phyloP scores from a whole-genome alignment of 1,139 yeast genomes.

The Meyerozyma sp. region DNA sequence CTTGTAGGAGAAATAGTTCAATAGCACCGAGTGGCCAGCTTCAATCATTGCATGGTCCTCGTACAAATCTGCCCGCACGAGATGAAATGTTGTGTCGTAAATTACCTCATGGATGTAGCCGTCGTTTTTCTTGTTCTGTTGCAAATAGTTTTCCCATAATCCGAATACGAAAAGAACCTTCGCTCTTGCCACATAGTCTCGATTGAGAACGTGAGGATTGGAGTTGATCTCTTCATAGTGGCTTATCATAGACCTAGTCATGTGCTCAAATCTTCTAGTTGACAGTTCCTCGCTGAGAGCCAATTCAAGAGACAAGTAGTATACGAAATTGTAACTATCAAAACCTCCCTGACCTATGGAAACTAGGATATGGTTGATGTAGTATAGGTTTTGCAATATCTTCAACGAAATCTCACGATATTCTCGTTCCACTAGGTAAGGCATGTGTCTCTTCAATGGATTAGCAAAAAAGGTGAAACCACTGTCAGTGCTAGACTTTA shows the following conservation, averaged over 20 bases:
- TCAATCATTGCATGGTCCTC: constrained; percentile 43
- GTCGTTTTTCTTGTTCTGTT: constrained; percentile 18
- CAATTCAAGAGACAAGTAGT: constrained; percentile 45
- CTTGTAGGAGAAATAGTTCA: constrained; percentile 36
- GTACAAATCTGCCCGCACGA: constrained; percentile 30
- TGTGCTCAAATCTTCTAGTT: constrained; percentile 26
- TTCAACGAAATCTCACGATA: constrained; percentile 29
- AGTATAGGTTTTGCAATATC: constrained; percentile 43
- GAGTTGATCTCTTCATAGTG: constrained; percentile 34
- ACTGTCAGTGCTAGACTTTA: constrained; percentile 10
- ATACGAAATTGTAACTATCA: constrained; percentile 64
- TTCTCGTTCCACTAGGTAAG: constrained; percentile 12
- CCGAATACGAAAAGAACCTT: constrained; percentile 55
- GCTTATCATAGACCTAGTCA: constrained; percentile 38
- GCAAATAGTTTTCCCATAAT: constrained; percentile 53
- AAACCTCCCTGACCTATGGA: constrained; percentile 69
- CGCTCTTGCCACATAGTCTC: constrained; percentile 35
- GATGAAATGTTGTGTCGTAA: constrained; percentile 37
- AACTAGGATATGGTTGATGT: constrained; percentile 50
- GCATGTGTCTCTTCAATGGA: constrained; percentile 6
- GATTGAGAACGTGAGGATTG: constrained; percentile 27
- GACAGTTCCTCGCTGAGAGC: constrained; percentile 24
- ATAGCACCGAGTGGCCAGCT: constrained; percentile 62
- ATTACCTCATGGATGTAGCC: constrained; percentile 28
- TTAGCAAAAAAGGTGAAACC: constrained; percentile 7